Base-by-base conservation (phyloP, 139 green algal species). In the Tetraselmis striata region DNA sequence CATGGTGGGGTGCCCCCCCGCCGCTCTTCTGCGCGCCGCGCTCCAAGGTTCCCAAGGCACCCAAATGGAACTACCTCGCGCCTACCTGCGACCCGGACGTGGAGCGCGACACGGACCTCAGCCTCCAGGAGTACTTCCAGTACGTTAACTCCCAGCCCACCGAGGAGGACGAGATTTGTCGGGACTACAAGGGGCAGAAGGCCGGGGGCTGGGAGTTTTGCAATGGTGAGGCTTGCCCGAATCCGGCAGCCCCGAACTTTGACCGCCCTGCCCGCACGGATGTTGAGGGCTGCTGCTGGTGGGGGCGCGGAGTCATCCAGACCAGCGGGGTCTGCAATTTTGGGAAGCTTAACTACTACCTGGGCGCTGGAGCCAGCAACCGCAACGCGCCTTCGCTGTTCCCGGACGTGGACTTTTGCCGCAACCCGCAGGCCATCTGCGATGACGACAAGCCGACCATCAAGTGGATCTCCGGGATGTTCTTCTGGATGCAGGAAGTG, bases 231-330 rank as follows among this genome's bases (percentile, higher is more conserved):
- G n/a, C n/a, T n/a, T n/a, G n/a, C n/a, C n/a, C n/a, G n/a, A n/a
- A n/a, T n/a, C n/a, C n/a, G n/a, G n/a, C n/a, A 26, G 25, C 28
- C 24, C n/a, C 25, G 24, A 29, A 27, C 76, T 79, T 79, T 79
- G 76, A 26, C 18, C 76, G 28, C 18, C 24, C 76, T 26, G 26
- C 76, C 24, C 76, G 76, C n/a, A 79, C 76, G 18, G 76, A 79
- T 28, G 24, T 79, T n/a, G 76, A 79, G 76, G 76, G 76, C 76
- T 79, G 76, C 76, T 79, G 76, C 76, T 79, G 23, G 24, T 79
- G 76, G 76, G 76, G 76, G 24, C 76, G 76, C 18, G 76, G 76
- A 27, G 76, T 79, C 24, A 79, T 79, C 76, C 76, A 79, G 26
- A 79, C 76, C 76, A 79, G 24, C 24, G 76, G 76, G 18, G 28